Evolutionary conservation across 352 stramenopile species (phyloP).

Genomic region (Globisporangium ultimum): DNA sequence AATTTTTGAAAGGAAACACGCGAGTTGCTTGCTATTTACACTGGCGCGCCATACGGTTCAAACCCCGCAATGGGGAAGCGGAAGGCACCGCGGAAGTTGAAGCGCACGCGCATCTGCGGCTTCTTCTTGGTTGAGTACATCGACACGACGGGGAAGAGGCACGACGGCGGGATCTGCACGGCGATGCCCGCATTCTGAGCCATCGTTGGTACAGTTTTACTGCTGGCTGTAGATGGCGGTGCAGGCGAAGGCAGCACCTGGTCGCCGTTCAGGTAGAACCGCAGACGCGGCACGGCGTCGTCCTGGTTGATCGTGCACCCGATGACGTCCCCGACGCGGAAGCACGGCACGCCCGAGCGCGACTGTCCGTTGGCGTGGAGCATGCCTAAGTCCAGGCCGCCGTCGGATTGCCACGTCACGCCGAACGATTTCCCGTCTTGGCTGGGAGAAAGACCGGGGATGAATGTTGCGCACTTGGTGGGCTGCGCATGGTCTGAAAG

Average conservation of each 20-base stretch:
- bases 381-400: slow-evolving; percentile 71
- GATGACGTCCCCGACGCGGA: slow-evolving; percentile 63
- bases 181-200: slow-evolving; percentile 23
- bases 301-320: slow-evolving; percentile 80
- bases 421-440: slow-evolving; percentile 58
- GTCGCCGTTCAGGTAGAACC: slow-evolving; percentile 77
- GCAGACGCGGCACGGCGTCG: slow-evolving; percentile 49
- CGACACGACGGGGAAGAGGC: slow-evolving; percentile 59
- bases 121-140: slow-evolving; percentile 77
- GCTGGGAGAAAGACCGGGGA: slow-evolving; percentile 58
- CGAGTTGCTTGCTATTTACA: slow-evolving; percentile 19
- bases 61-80: slow-evolving; percentile 61
- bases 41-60: slow-evolving; percentile 62
- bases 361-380: slow-evolving; percentile 68
- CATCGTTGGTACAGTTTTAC: neutral
- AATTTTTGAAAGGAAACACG: neutral
- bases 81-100: slow-evolving; percentile 80
- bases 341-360: slow-evolving; percentile 59
- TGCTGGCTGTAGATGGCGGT: slow-evolving; percentile 5
- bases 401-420: slow-evolving; percentile 73
- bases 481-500: neutral
- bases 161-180: slow-evolving; percentile 60
- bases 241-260: slow-evolving; percentile 41
- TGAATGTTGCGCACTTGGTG: slow-evolving; percentile 16
- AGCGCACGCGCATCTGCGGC: slow-evolving; percentile 61